A percentile compares a stretch with the other conserved stretches of the same genome.
Evolutionary conservation across 805 yeast species (phyloP).

Genomic region (Spathaspora passalidarum): DNA sequence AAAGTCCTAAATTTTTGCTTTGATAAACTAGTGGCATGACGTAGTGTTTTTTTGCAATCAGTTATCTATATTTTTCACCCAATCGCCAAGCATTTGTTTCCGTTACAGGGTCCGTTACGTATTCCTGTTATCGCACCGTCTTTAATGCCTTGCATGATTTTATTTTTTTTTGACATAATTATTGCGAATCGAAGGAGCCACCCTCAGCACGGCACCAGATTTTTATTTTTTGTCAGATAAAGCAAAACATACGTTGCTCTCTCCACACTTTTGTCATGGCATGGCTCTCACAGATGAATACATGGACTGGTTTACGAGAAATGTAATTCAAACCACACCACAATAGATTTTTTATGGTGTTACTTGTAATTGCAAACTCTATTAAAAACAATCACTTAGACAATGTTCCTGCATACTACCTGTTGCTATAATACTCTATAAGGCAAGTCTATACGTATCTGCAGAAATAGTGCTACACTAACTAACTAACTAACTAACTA

Average conservation of each 20-base stretch:
- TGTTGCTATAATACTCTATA: background rate
- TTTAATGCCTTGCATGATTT: background rate
- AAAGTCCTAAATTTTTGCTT: too few relatives aligned
- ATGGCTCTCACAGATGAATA: background rate
- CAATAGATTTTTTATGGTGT: background rate
- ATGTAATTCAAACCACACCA: background rate
- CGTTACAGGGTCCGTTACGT: too few relatives aligned
- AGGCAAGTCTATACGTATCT: too few relatives aligned
- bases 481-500: too few relatives aligned
- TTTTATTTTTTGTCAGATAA: background rate
- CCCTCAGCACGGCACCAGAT: background rate
- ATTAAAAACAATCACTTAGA: background rate
- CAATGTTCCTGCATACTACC: background rate
- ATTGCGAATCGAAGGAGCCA: constrained; percentile 1
- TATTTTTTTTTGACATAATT: background rate
- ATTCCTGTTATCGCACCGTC: background rate
- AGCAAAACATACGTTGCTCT: background rate
- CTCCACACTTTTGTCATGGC: background rate
- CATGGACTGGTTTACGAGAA: background rate
- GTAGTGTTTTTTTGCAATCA: too few relatives aligned
- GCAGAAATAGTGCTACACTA: too few relatives aligned
- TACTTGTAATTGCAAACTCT: background rate
- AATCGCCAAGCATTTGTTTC: too few relatives aligned
- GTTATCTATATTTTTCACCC: too few relatives aligned
- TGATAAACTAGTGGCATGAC: too few relatives aligned